Evolutionary conservation across 1,284 basidiomycete species (phyloP).

Genomic region (Ceratobasidium theobromae): DNA sequence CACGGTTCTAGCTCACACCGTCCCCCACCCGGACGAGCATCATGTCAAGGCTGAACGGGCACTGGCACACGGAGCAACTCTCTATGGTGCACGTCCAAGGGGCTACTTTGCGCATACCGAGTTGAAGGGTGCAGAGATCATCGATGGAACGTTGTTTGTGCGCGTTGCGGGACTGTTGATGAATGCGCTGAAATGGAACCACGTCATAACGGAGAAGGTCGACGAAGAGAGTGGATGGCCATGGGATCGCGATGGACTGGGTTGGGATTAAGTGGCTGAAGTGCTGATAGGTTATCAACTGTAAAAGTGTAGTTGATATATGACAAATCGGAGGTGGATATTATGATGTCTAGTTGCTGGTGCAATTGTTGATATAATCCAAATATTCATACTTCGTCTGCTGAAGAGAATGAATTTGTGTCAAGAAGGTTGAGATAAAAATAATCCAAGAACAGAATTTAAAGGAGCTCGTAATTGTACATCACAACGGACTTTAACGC

Average conservation of each 20-base stretch:
- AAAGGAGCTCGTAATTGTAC: no score
- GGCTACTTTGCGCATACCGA: constrained; percentile 22
- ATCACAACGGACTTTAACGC: no score
- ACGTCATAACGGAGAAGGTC: not conserved
- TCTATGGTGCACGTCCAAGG: constrained; percentile 29
- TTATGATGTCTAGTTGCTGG: no score
- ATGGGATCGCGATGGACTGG: not conserved
- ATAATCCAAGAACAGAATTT: no score
- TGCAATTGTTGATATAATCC: no score
- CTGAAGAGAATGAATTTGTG: no score
- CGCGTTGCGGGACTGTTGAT: constrained; percentile 31
- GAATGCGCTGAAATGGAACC: constrained; percentile 31
- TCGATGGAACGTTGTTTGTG: constrained; percentile 35
- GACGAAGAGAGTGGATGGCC: not conserved
- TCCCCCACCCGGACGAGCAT: constrained; percentile 34
- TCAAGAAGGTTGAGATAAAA: no score
- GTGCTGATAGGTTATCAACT: no score
- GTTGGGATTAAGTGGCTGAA: constrained; percentile 7
- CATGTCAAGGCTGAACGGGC: constrained; percentile 34
- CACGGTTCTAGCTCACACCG: constrained; percentile 12
- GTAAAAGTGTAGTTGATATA: no score
- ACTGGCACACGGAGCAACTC: constrained; percentile 23
- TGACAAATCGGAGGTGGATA: no score
- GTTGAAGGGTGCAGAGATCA: constrained; percentile 20
- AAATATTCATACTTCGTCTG: no score